Conservation (phyloP, 2,329 filamentous ascomycete genomes). For the Clarireedia hainanense region DNA sequence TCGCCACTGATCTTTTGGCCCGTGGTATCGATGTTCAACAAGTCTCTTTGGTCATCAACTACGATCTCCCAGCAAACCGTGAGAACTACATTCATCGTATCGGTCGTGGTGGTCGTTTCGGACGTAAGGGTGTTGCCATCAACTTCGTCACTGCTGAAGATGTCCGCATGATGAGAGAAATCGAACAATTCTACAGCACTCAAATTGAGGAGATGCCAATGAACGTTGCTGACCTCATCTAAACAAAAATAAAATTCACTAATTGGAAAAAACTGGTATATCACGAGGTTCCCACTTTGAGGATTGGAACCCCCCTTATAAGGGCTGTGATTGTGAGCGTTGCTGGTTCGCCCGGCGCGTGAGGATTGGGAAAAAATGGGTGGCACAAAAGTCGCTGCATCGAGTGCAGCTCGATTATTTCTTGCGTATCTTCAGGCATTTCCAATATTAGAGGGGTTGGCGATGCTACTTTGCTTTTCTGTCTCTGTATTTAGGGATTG, state of each 20-base stretch:
- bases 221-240: conserved; percentile 74
- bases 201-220: conserved; percentile 99
- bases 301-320: conserved; percentile 18
- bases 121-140: conserved; percentile 99
- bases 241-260: conserved; percentile 32
- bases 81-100: conserved; percentile 99
- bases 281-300: conserved; percentile 24
- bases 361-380: conserved; percentile 26
- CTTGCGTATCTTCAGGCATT: conserved; percentile 25
- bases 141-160: conserved; percentile 99
- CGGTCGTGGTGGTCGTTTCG: conserved; percentile 98
- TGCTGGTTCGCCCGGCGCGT: conserved; percentile 30
- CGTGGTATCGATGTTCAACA: conserved; percentile 99
- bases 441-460: conserved; percentile 27
- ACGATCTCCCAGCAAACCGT: conserved; percentile 96
- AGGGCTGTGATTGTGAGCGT: conserved; percentile 30
- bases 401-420: conserved; percentile 20
- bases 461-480: conserved; percentile 24
- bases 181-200: conserved; percentile 99
- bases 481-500: conserved; percentile 28
- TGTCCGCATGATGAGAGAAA: conserved; percentile 99
- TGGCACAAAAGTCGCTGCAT: conserved; percentile 30
- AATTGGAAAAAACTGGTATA: conserved; percentile 20
- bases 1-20: conserved; percentile 93
- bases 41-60: conserved; percentile 99